Percentiles rank a stretch among this genome's conserved stretches.
Evolutionary conservation across 257 asterid genomes (phyloP).

Genomic region (Henckelia pumila): DNA sequence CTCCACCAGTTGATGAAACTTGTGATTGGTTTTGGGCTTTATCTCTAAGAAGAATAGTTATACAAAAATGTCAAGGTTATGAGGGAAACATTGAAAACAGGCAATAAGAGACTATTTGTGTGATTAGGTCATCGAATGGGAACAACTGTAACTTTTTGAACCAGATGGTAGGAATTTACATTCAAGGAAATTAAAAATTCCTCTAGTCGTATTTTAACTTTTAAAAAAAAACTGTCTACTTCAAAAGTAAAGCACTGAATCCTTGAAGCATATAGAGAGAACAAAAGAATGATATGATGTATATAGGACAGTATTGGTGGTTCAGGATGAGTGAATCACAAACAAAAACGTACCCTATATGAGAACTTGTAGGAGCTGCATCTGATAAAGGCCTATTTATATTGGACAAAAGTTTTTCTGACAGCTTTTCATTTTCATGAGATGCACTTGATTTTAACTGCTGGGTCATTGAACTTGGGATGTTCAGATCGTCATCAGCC

Average conservation of each 20-base stretch:
- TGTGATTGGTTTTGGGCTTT: slow-evolving; percentile 31
- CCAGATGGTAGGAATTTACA: not conserved
- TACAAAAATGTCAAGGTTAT: slow-evolving; percentile 8
- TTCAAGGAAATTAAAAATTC: not conserved
- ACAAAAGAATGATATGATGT: not conserved
- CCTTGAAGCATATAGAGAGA: not conserved
- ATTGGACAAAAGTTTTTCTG: slow-evolving; percentile 32
- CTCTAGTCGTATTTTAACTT: not conserved
- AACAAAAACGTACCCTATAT: slow-evolving; percentile 33
- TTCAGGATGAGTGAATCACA: slow-evolving; percentile 11
- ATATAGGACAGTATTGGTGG: not conserved
- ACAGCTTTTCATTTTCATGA: slow-evolving; percentile 19
- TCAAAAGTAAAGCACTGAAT: not conserved
- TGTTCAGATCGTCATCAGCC: slow-evolving; percentile 43
- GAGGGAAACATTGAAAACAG: not conserved
- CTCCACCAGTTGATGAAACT: slow-evolving; percentile 31
- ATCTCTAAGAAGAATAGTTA: slow-evolving; percentile 29
- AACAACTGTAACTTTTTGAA: not conserved
- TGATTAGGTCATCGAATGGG: not conserved
- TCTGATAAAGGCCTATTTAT: slow-evolving; percentile 37
- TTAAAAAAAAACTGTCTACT: not conserved
- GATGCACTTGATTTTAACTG: slow-evolving; percentile 14
- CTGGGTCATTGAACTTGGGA: slow-evolving; percentile 34
- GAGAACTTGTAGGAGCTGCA: slow-evolving; percentile 27
- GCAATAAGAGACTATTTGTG: not conserved